phyloP scores from a whole-genome alignment of 2,329 filamentous ascomycete species.

The Fusarium tricinctum region DNA sequence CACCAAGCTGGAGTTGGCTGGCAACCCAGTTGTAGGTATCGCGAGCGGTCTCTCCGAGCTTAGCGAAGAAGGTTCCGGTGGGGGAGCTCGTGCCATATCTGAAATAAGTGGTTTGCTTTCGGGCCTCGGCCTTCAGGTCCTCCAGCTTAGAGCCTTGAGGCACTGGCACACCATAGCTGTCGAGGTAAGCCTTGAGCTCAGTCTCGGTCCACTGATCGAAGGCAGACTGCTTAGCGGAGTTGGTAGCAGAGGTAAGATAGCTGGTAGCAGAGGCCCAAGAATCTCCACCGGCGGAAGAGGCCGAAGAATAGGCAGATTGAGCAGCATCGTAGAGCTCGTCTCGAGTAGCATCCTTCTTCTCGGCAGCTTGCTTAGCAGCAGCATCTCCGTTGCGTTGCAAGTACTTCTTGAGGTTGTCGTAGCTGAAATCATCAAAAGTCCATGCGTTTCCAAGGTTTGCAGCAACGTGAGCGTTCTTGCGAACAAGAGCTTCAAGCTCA shows the following conservation, averaged over 20 bases:
- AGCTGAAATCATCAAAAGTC: conserved; percentile 84
- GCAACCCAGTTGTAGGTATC: conserved; percentile 66
- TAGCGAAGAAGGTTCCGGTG: conserved; percentile 74
- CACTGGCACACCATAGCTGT: conserved; percentile 78
- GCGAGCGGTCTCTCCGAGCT: conserved; percentile 66
- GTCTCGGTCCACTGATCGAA: conserved; percentile 82
- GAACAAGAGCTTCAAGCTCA: conserved; percentile 80
- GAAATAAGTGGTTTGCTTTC: conserved; percentile 82
- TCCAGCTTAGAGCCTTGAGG: conserved; percentile 78
- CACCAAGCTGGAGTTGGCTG: conserved; percentile 63
- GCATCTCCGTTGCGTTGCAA: conserved; percentile 66
- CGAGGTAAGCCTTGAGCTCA: conserved; percentile 83
- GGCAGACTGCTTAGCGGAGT: conserved; percentile 72
- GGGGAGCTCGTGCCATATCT: conserved; percentile 79
- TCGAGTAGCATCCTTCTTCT: conserved; percentile 75
- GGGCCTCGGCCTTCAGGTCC: conserved; percentile 77
- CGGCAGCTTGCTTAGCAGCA: conserved; percentile 69
- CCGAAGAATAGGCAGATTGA: conserved; percentile 71
- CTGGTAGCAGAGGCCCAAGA: conserved; percentile 78
- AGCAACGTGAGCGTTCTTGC: conserved; percentile 79
- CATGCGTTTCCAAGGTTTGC: conserved; percentile 77
- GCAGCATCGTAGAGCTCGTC: conserved; percentile 80
- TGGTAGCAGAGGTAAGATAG: conserved; percentile 76
- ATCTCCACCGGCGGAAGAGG: conserved; percentile 69
- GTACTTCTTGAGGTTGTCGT: conserved; percentile 76